These are phyloP conservation scores for Fraxinus nigra DNA, from an alignment of 305 asterid species.

Conservation along the genomic window DNA sequence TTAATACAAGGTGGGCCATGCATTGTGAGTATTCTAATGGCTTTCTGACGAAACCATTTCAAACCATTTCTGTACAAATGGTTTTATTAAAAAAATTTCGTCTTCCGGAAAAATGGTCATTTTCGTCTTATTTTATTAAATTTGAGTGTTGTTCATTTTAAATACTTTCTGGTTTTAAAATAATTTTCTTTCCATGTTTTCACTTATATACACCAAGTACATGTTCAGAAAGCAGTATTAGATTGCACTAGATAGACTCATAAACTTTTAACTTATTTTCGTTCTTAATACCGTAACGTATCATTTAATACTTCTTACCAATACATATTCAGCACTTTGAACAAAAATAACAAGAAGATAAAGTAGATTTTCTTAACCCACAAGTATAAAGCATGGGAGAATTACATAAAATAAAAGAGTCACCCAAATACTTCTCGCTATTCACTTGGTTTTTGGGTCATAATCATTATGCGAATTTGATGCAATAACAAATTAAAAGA, in stretches of 20 bases:
- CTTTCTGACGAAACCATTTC: too few relatives aligned
- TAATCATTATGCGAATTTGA: not conserved
- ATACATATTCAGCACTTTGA: not conserved
- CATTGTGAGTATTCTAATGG: too few relatives aligned
- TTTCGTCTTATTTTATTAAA: not conserved
- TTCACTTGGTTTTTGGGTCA: not conserved
- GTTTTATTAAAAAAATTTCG: too few relatives aligned
- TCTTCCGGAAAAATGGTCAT: not conserved
- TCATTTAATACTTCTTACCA: not conserved
- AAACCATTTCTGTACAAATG: too few relatives aligned
- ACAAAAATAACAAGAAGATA: not conserved
- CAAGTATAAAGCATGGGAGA: not conserved
- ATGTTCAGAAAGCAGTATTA: not conserved
- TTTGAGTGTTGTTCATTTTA: not conserved
- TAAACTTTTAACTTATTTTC: not conserved
- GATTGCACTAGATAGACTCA: not conserved
- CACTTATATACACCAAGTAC: not conserved
- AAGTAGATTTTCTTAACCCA: not conserved
- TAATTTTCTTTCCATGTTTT: too few relatives aligned
- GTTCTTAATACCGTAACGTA: not conserved
- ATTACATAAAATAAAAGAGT: not conserved
- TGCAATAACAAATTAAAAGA: not conserved
- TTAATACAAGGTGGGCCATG: too few relatives aligned
- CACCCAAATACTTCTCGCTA: not conserved
- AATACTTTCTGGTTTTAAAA: not conserved